Base-by-base conservation (phyloP, 108 stramenopile genomes). In the Cyclotella kingstonii region DNA sequence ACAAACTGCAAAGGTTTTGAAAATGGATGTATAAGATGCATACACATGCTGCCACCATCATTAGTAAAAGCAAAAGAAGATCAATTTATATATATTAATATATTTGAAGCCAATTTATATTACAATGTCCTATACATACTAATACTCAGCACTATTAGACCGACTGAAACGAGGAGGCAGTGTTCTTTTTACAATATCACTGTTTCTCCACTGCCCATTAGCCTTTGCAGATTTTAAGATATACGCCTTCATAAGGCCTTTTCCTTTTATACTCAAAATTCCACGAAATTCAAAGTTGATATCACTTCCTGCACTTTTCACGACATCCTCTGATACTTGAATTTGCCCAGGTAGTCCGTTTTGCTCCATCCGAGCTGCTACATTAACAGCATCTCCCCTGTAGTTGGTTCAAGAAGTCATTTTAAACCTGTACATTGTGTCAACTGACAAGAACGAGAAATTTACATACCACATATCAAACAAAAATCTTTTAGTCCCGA, bases 291-390 rank as follows among this genome's bases (percentile, higher is more conserved):
- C 60, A 43, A 39, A 60, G 19, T 6, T 53, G 43, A 50, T 58
- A 53, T 65, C 41, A 30, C 26, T 42, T 25, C 54, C 55, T 19
- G 48, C 74, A 54, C 31, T 48, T 4, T 76, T 55, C 15, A 79
- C 74, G 15, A 75, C 63, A 19, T 63, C 53, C 33, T 71, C 28
- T 1, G 78, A 77, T 4, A 74, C 72, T 52, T 82, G 81, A 17
- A 82, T 75, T 25, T 72, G 53, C 18, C 66, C 60, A 18, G 73
- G 66, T 12, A 78, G 10, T 0, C 81, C 81, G 17, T 42, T 70
- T 19, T 64, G 64, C 27, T 82, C 81, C 81, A 82, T 82, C 19
- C 81, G 58, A n/a, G 69, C 63, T 25, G 81, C 81, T 1, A 63
- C 38, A 27, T 82, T 82, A 7, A 82, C 81, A 34, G 61, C 49